Base-by-base conservation (phyloP, 495 filamentous ascomycete species). In the Penicillium atrosanguineum region DNA sequence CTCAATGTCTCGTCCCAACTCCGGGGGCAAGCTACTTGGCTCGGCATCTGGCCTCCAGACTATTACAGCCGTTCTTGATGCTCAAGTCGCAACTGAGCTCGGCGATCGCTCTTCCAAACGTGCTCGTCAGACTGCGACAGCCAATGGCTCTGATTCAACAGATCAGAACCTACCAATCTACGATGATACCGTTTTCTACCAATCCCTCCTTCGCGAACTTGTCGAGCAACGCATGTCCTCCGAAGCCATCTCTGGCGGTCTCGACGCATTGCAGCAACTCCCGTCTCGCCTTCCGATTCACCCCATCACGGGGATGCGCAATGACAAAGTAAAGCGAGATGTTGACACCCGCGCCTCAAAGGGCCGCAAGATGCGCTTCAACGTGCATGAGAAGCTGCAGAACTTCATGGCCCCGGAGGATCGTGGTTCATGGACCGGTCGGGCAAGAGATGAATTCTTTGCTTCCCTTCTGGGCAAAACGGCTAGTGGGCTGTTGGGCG, bases 381-480 rank as follows among this genome's bases (percentile, higher is more conserved):
- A 87, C 43, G 91, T 97, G 16, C 93, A 97, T 62, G 91, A 97
- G 75, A 97, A 96, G 70, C 69, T 98, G 56, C 89, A 94, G 75
- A 97, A 97, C 73, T 97, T 97, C 65, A 96, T 97, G 92, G 92
- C 91, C 26, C 87, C 93, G 0, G 89, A 95, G 67, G 89, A 95
- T 64, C 74, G 88, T 26, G 79, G 85, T 3, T 65, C 56, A 12
- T 96, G 92, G 92, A 87, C 88, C 45, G 78, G 83, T 47, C 78
- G 82, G 47, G 88, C 90, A 37, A 83, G 90, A 47, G 89, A 90
- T 63, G 83, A 95, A 61, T 85, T 98, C 63, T 97, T 98, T 73
- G 86, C 86, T 28, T 88, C 90, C 29, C 70, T 98, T 64, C 84
- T 98, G 49, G 95, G 94, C 15, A 69, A 63, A 48, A 70, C 72